Evolutionary conservation across 495 filamentous ascomycete species (phyloP).

Genomic region (Pseudoneurospora amorphoporcata): DNA sequence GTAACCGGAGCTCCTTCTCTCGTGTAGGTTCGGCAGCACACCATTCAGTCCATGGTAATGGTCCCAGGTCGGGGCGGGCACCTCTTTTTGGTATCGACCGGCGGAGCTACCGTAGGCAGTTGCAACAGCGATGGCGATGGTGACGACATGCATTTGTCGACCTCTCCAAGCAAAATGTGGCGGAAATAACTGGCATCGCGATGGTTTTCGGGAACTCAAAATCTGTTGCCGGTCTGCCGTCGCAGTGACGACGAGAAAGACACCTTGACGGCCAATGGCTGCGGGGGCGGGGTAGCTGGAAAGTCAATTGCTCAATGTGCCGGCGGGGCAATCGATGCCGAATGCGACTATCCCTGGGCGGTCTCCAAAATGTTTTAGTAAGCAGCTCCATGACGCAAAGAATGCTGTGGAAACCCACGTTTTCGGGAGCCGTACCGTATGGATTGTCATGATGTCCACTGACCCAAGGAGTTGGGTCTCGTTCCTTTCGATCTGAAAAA

Average conservation of each 20-base stretch:
- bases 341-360: neutral
- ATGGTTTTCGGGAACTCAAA: conserved; percentile 2
- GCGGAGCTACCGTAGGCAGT: conserved; percentile 1
- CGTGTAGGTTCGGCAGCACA: neutral
- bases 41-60: neutral
- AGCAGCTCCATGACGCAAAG: neutral
- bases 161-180: neutral
- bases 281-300: neutral
- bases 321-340: neutral
- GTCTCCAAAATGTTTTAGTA: conserved; percentile 4
- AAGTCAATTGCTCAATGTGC: neutral
- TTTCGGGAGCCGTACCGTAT: neutral
- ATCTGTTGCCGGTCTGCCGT: conserved; percentile 3
- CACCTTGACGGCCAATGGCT: neutral
- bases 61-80: neutral
- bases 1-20: neutral
- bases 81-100: conserved; percentile 7
- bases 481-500: neutral
- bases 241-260: neutral
- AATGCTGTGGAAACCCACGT: neutral
- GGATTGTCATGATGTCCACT: neutral
- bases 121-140: conserved; percentile 11
- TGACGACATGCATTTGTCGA: conserved; percentile 16
- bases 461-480: neutral
- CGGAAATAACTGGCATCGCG: neutral